Base-by-base conservation (phyloP, 768 basidiomycete genomes). In the Ramaria sp. region DNA sequence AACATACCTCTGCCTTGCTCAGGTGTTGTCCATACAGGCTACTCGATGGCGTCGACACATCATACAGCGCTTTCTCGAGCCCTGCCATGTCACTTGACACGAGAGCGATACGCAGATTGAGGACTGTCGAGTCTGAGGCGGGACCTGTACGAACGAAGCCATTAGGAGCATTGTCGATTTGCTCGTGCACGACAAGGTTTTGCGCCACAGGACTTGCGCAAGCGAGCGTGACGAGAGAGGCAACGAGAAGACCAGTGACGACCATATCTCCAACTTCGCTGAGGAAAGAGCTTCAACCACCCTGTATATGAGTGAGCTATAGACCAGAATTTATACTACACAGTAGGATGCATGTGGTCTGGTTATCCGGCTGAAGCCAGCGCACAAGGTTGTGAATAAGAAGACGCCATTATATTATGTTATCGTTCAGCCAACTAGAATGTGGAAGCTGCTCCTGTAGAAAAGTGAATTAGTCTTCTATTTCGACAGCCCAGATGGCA, bases 61-160 rank as follows among this genome's bases (percentile, higher is more conserved):
- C 70, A 58, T 66, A 62, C 22, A 73, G 66, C 4, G 63, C 65
- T 49, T 69, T 63, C 59, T 73, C 67, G 9, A 75, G 70, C 9
- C 72, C 72, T 13, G 56, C 57, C 27, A 69, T 67, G 59, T 75
- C 63, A 50, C 59, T 67, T 50, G 69, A 69, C 30, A 63, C 64
- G 50, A 75, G 66, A 3, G 67, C 72, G 52, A 75, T 58, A 39
- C 71, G 69, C 39, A 75, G 62, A 54, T 67, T 70, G 45, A 77
- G 65, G 17, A 63, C 59, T 1, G 65, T 58, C 53, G 70, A 66
- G 3, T 65, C 58, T 4, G 67, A 51, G 1, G 49, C 59, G 59
- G 22, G 54, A 27, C 62, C 61, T 7, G 49, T 45, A 17, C 49
- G 54, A 42, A 62, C 63, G 59, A 68, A 71, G 31, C 69, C 69